Evolutionary conservation across 768 basidiomycete species (phyloP).

Genomic region (Plicaturopsis crispa): DNA sequence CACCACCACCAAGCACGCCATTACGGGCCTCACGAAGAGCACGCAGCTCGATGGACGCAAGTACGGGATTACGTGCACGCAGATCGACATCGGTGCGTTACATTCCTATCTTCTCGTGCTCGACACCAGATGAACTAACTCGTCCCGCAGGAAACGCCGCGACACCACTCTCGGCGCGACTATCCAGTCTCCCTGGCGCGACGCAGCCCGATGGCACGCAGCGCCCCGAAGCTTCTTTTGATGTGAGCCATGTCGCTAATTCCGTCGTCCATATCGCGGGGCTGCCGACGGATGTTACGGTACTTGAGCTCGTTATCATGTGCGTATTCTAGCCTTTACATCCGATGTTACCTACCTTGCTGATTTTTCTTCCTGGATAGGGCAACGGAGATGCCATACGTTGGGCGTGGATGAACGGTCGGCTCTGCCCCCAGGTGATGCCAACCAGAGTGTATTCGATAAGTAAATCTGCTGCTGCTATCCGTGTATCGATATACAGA

Average conservation of each 20-base stretch:
- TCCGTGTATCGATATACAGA: too few species aligned
- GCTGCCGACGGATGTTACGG: conserved; percentile 60
- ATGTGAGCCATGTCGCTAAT: conserved; percentile 64
- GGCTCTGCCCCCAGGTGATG: too few species aligned
- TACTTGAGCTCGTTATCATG: conserved; percentile 73
- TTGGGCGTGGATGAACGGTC: conserved; percentile 38
- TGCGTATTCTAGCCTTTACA: conserved; percentile 25
- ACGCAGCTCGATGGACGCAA: conserved; percentile 72
- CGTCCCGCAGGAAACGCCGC: conserved; percentile 56
- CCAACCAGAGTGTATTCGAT: too few species aligned
- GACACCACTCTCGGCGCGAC: conserved; percentile 47
- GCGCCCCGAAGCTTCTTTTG: conserved; percentile 56
- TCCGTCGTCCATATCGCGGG: conserved; percentile 65
- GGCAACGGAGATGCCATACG: conserved; percentile 38
- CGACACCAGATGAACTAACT: not conserved
- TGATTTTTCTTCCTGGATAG: too few species aligned
- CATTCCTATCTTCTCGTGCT: too few species aligned
- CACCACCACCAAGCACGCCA: conserved; percentile 75
- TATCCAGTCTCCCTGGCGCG: conserved; percentile 40
- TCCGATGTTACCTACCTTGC: not conserved
- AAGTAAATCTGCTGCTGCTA: too few species aligned
- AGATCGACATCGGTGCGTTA: conserved; percentile 72
- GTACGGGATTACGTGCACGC: conserved; percentile 68
- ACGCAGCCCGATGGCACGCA: conserved; percentile 63
- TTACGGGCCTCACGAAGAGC: conserved; percentile 67